phyloP scores from a whole-genome alignment of 768 basidiomycete species.

The Leccinum uliginosum region DNA sequence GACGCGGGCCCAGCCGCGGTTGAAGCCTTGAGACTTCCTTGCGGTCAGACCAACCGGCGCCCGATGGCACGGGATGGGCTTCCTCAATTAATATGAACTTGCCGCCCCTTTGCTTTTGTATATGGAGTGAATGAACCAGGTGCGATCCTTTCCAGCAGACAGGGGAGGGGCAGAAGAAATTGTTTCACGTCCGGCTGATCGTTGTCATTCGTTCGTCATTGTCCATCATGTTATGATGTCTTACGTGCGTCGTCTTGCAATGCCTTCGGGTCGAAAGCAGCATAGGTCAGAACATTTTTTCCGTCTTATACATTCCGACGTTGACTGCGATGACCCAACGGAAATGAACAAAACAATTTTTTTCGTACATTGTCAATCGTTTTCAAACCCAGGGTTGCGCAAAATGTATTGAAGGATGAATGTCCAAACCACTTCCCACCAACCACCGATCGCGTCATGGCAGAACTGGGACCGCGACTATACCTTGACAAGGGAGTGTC shows the following conservation, averaged over 20 bases:
- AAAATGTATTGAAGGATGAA: constrained; percentile 5
- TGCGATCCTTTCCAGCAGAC: constrained; percentile 7
- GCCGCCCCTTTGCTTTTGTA: constrained; percentile 2
- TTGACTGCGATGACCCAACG: constrained; percentile 18
- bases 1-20: constrained; percentile 16
- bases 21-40: constrained; percentile 24
- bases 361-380: constrained; percentile 12
- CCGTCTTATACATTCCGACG: constrained; percentile 14
- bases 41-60: constrained; percentile 9
- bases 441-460: constrained; percentile 13
- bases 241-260: not conserved
- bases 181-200: constrained; percentile 12
- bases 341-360: constrained; percentile 30
- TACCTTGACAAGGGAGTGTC: not conserved
- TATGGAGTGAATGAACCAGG: not conserved
- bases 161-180: not conserved
- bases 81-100: constrained; percentile 23
- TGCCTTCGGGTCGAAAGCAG: constrained; percentile 2
- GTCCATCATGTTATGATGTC: not conserved
- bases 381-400: constrained; percentile 12
- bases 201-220: constrained; percentile 19
- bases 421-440: not conserved
- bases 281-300: constrained; percentile 16
- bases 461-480: not conserved
- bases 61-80: not conserved